Evolutionary conservation across 225 moss, liverwort and hornwort species (phyloP).

Genomic region (Polytrichum commune): DNA sequence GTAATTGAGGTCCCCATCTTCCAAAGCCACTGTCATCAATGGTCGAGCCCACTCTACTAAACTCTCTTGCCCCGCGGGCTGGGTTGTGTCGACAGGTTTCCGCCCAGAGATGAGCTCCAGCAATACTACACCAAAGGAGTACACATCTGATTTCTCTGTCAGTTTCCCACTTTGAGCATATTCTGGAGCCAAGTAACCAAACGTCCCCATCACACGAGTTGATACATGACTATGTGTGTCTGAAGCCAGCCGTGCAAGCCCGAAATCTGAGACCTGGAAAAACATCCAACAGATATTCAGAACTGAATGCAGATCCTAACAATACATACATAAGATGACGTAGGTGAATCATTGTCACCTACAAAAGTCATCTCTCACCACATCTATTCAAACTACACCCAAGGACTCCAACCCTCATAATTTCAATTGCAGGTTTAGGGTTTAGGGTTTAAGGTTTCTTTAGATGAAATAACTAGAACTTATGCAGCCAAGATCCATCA

Average conservation of each 20-base stretch:
- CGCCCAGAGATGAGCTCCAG: constrained; percentile 56
- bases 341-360: no score
- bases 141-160: constrained; percentile 58
- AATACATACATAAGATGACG: background rate
- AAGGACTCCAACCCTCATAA: no score
- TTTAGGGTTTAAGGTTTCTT: no score
- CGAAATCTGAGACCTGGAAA: constrained; percentile 53
- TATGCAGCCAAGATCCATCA: no score
- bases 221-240: constrained; percentile 52
- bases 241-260: constrained; percentile 49
- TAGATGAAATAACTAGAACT: no score
- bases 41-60: constrained; percentile 60
- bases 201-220: constrained; percentile 60
- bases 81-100: constrained; percentile 49
- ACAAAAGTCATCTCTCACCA: no score
- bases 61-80: constrained; percentile 47
- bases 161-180: constrained; percentile 64
- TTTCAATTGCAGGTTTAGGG: no score
- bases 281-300: background rate
- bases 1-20: constrained; percentile 29
- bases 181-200: constrained; percentile 60
- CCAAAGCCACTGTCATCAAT: constrained; percentile 38
- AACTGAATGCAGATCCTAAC: background rate
- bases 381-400: no score
- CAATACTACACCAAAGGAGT: constrained; percentile 57